phyloP scores from a whole-genome alignment of 495 filamentous ascomycete species.

The Neurospora sp. region DNA sequence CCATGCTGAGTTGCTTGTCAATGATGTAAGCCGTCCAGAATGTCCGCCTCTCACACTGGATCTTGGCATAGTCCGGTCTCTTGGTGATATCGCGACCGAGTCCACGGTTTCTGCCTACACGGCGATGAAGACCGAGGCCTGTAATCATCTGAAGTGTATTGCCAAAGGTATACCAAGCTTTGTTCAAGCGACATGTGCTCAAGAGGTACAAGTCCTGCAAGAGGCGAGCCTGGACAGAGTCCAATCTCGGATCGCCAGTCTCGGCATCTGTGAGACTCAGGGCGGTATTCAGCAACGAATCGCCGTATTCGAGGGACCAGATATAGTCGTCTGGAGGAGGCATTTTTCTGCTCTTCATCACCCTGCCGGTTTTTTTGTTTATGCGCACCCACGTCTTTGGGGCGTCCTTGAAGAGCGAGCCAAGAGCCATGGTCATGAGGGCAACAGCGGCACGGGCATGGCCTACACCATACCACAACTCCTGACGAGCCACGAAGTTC shows the following conservation, averaged over 20 bases:
- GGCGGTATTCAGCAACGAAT: constrained; percentile 10
- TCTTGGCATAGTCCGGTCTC: constrained; percentile 13
- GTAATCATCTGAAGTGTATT: constrained; percentile 15
- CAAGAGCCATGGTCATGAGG: constrained; percentile 17
- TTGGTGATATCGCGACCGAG: constrained; percentile 7
- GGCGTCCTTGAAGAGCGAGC: constrained; percentile 6
- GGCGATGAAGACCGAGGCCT: constrained; percentile 22
- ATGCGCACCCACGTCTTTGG: not conserved
- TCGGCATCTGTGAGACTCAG: constrained; percentile 9
- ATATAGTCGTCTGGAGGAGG: constrained; percentile 5
- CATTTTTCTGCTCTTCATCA: not conserved
- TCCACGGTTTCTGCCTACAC: constrained; percentile 11
- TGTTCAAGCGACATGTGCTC: constrained; percentile 13
- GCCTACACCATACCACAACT: constrained; percentile 9
- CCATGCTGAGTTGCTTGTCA: constrained; percentile 48
- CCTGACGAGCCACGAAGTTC: constrained; percentile 5
- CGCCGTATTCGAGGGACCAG: constrained; percentile 12
- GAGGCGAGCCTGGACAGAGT: constrained; percentile 17
- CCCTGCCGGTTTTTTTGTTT: not conserved
- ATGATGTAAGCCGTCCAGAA: constrained; percentile 49
- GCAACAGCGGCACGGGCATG: constrained; percentile 14
- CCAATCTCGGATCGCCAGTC: constrained; percentile 9
- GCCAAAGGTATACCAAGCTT: constrained; percentile 20
- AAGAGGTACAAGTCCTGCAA: constrained; percentile 19
- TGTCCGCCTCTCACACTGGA: constrained; percentile 37